These are phyloP conservation scores for Achaetomiella virescens DNA, from an alignment of 495 filamentous ascomycete species.

Conservation along the genomic window DNA sequence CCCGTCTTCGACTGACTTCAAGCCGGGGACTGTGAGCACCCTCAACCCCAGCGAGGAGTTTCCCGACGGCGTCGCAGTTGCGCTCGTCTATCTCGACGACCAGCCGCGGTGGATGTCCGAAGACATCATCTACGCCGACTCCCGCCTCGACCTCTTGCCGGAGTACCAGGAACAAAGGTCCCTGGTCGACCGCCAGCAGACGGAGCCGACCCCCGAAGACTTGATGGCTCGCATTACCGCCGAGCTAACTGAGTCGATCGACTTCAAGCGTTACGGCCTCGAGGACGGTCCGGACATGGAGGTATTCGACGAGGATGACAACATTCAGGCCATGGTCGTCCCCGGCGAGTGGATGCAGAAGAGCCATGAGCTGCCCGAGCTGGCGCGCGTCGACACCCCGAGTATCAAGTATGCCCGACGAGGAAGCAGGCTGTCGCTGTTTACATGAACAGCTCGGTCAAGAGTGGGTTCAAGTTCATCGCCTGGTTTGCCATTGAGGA, in stretches of 20 bases:
- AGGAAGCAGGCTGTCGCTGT: background rate
- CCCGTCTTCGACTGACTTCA: background rate
- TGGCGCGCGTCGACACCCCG: background rate
- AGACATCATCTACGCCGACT: background rate
- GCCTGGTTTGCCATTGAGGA: slow-evolving; percentile 7
- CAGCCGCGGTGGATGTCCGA: background rate
- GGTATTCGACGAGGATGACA: background rate
- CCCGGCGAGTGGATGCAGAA: slow-evolving; percentile 1
- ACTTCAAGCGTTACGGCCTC: background rate
- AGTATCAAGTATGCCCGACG: background rate
- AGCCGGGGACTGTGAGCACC: background rate
- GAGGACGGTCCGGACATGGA: slow-evolving; percentile 3
- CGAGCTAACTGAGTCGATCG: background rate
- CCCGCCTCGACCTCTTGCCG: background rate
- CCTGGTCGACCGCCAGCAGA: background rate
- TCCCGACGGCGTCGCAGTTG: background rate
- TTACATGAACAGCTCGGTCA: background rate
- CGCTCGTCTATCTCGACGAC: background rate
- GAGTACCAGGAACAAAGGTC: background rate
- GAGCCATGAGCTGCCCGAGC: background rate
- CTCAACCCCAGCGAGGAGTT: background rate
- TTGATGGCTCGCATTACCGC: background rate
- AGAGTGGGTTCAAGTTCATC: background rate
- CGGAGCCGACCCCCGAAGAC: background rate
- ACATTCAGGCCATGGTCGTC: background rate